Conservation (phyloP, 257 asterid species). For the Capsicum chinense region DNA sequence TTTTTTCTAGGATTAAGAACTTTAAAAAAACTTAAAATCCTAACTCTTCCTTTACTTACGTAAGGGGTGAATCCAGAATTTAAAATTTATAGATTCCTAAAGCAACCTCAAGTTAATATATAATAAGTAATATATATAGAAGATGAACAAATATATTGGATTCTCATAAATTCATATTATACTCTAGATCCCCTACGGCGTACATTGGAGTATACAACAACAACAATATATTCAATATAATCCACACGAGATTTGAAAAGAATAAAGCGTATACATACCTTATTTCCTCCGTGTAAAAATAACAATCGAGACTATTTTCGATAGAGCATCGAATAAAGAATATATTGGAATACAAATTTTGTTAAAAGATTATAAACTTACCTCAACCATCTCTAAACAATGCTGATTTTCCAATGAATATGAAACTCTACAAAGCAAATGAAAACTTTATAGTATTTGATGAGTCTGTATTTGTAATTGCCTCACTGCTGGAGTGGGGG, state of each 20-base stretch:
- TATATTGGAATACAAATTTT: not conserved
- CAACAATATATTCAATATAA: not conserved
- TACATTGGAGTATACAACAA: not conserved
- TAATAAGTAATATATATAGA: not conserved
- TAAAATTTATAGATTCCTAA: not conserved
- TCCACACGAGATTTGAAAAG: not conserved
- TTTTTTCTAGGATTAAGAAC: not conserved
- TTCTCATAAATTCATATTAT: not conserved
- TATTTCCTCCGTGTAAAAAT: not conserved
- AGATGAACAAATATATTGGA: not conserved
- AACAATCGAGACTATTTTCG: accelerated
- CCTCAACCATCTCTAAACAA: not conserved
- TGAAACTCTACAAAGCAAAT: not conserved
- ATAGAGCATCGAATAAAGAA: not conserved
- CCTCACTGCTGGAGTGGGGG: not conserved
- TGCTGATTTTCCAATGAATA: not conserved
- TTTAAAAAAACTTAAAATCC: not conserved
- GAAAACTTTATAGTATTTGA: not conserved
- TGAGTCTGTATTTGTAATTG: not conserved
- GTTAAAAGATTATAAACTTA: not conserved
- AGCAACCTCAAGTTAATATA: not conserved
- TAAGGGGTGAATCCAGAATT: not conserved
- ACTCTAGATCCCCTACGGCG: not conserved
- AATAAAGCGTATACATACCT: not conserved
- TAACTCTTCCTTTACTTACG: not conserved